Conservation (phyloP, 106 monocot species). For the Posidonia australis region DNA sequence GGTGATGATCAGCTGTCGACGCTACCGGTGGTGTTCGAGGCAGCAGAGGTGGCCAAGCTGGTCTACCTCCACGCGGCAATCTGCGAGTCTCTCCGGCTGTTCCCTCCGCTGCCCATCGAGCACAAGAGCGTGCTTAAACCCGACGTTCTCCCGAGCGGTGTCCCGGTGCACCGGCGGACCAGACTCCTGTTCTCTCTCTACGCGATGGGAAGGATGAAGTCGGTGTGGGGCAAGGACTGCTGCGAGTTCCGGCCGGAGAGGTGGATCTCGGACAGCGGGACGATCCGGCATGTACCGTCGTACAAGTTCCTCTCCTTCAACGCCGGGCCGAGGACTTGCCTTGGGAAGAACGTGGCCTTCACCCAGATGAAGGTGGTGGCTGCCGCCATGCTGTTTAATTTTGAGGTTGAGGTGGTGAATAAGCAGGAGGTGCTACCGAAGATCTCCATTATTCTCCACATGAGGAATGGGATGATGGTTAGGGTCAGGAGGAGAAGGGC, state of each 20-base stretch:
- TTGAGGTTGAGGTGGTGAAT: slow-evolving; percentile 14
- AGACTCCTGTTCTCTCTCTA: slow-evolving; percentile 22
- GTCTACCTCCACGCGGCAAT: slow-evolving; percentile 64
- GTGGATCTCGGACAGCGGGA: slow-evolving; percentile 40
- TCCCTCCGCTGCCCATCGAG: slow-evolving; percentile 48
- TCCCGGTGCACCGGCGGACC: neutral
- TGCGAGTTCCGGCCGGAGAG: slow-evolving; percentile 44
- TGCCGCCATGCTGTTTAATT: slow-evolving; percentile 34
- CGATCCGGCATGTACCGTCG: slow-evolving; percentile 30
- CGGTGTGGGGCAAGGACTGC: slow-evolving; percentile 72
- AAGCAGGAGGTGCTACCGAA: slow-evolving; percentile 31
- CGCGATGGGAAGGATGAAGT: slow-evolving; percentile 44
- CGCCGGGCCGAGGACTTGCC: slow-evolving; percentile 48
- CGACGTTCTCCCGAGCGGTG: slow-evolving; percentile 39
- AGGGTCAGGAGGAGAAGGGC: slow-evolving; percentile 15
- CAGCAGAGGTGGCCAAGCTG: too few species aligned
- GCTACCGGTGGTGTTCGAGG: too few species aligned
- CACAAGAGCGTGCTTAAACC: slow-evolving; percentile 21
- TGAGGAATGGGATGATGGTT: slow-evolving; percentile 59
- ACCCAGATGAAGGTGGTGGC: slow-evolving; percentile 45
- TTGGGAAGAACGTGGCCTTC: slow-evolving; percentile 42
- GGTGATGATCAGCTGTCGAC: too few species aligned
- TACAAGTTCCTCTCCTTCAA: slow-evolving; percentile 47
- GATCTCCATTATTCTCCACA: slow-evolving; percentile 39
- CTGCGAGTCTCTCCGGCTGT: slow-evolving; percentile 46